A percentile compares a stretch with the other conserved stretches of the same genome.
These are phyloP conservation scores for Exophiala dermatitidis DNA, from an alignment of 2,329 filamentous ascomycete species.

Conservation along the genomic window DNA sequence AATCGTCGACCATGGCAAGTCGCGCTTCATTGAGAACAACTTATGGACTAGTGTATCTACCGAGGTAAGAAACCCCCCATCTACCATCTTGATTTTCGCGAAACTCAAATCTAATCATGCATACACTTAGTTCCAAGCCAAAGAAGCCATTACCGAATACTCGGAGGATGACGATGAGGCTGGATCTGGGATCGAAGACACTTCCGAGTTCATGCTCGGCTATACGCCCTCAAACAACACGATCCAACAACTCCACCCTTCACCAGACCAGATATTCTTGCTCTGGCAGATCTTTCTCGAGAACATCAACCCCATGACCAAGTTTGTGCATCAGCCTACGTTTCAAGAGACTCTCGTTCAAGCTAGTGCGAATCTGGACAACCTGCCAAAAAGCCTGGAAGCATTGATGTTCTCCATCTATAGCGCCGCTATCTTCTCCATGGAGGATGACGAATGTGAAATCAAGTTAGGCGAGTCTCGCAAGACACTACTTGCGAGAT, in stretches of 20 bases:
- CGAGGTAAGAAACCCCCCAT: slow-evolving; percentile 5
- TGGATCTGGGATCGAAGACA: slow-evolving; percentile 18
- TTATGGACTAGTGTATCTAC: slow-evolving; percentile 26
- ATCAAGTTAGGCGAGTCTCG: slow-evolving; percentile 51
- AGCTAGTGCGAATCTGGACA: slow-evolving; percentile 40
- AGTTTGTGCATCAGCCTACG: slow-evolving; percentile 64
- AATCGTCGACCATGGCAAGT: slow-evolving; percentile 19
- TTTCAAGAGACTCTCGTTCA: slow-evolving; percentile 60
- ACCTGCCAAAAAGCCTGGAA: slow-evolving; percentile 39
- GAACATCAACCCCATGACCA: slow-evolving; percentile 66
- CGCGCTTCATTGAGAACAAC: slow-evolving; percentile 26
- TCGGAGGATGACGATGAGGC: slow-evolving; percentile 26
- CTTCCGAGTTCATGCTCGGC: slow-evolving; percentile 23
- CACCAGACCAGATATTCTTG: slow-evolving; percentile 46
- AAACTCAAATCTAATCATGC: neutral
- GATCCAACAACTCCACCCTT: slow-evolving; percentile 27
- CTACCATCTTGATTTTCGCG: neutral
- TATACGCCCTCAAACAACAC: slow-evolving; percentile 20
- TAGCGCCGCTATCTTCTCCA: slow-evolving; percentile 49
- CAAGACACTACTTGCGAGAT: slow-evolving; percentile 44
- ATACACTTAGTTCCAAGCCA: slow-evolving; percentile 10
- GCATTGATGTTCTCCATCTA: slow-evolving; percentile 56
- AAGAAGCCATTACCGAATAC: slow-evolving; percentile 23
- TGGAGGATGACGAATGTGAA: slow-evolving; percentile 35
- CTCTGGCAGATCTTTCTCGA: slow-evolving; percentile 71